Conservation (phyloP, 2,329 filamentous ascomycete species). For the Microcera coccophila region DNA sequence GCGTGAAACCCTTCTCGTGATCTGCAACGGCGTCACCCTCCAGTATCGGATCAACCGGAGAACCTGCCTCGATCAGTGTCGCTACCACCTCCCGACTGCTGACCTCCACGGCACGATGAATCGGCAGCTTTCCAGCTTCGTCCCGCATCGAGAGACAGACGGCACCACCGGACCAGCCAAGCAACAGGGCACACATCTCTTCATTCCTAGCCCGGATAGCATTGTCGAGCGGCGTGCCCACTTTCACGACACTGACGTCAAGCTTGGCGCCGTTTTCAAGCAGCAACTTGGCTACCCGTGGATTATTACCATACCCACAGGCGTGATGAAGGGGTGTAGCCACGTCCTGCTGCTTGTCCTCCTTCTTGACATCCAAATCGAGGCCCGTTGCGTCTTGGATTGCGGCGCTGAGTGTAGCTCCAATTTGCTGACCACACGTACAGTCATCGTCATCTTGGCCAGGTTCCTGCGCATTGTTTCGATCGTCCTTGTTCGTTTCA, state of each 20-base stretch:
- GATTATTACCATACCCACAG: conserved; percentile 5
- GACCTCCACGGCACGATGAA: conserved; percentile 3
- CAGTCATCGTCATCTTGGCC: neutral
- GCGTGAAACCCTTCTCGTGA: conserved; percentile 3
- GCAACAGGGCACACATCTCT: conserved; percentile 2
- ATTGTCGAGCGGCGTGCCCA: conserved; percentile 3
- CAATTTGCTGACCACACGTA: conserved; percentile 6
- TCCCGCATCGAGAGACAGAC: conserved; percentile 1
- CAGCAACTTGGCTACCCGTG: conserved; percentile 1
- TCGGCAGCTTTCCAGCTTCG: neutral
- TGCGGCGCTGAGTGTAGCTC: neutral
- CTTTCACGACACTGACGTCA: conserved; percentile 1
- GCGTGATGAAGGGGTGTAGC: conserved; percentile 7
- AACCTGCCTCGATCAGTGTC: conserved; percentile 3
- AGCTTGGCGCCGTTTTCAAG: conserved; percentile 4
- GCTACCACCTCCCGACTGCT: conserved; percentile 1
- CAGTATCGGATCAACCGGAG: conserved; percentile 2
- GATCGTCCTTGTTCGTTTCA: neutral
- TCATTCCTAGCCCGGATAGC: neutral
- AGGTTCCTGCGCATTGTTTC: neutral
- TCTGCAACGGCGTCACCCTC: conserved; percentile 2
- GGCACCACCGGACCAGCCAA: conserved; percentile 1
- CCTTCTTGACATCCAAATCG: neutral
- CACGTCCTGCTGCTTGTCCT: conserved; percentile 4
- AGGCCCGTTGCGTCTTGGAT: conserved; percentile 1